Evolutionary conservation across 768 basidiomycete species (phyloP), one percentile per base, ranked within the genome.

Genomic region (Cystobasidiopsis lactophilus): DNA sequence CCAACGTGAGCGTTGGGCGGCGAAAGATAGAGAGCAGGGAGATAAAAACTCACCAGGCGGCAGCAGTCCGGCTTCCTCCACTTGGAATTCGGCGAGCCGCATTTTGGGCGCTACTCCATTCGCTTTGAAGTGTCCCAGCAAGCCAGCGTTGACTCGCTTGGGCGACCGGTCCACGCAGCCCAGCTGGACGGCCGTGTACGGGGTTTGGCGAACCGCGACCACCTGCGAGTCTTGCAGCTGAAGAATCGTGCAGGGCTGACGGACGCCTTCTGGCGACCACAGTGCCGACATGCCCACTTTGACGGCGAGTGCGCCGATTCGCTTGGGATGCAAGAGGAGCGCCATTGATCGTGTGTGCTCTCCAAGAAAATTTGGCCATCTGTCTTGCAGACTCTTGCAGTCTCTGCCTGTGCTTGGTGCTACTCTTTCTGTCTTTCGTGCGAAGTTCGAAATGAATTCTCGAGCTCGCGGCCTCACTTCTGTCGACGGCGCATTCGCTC

Each of bases 281-380:
- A 96, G 69, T 14, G 76, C 76, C 10, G 84, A 81, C 93, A 96
- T 96, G 41, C 93, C 93, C 52, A 85, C 77, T 71, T 98, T 98
- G 53, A 80, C 75, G 24, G 86, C 91, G 66, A 98, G 80, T 57
- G 93, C 71, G 7, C 93, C 93, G 0, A 88, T 91, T 53, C 93
- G 75, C 50, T 64, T 7, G 57, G 65, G 13, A 47, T n/a, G n/a
- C n/a, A n/a, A n/a, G n/a, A n/a, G n/a, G n/a, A n/a, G n/a, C n/a
- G n/a, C n/a, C n/a, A n/a, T n/a, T n/a, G n/a, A n/a, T n/a, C n/a
- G n/a, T n/a, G n/a, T n/a, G n/a, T n/a, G n/a, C n/a, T n/a, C n/a
- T n/a, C n/a, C n/a, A n/a, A n/a, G n/a, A n/a, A n/a, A n/a, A n/a
- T n/a, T n/a, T n/a, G n/a, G n/a, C n/a, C n/a, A n/a, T n/a, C n/a